Evolutionary conservation across 352 stramenopile species (phyloP), one percentile per base, ranked within the genome.

Genomic region (Pythium oligandrum): DNA sequence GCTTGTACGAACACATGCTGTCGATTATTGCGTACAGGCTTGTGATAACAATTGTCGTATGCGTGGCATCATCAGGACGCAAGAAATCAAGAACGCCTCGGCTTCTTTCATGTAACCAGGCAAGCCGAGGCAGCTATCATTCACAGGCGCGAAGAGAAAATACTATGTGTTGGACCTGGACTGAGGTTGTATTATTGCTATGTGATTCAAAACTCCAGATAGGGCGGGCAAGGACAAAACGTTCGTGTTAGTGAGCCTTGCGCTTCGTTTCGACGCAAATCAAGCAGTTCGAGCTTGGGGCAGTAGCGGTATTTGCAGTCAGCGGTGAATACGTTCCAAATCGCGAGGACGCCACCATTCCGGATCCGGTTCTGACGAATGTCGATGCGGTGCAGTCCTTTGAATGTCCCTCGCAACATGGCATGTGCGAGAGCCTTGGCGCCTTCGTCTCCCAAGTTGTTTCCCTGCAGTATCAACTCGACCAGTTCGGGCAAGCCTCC

Each of bases 281-380:
- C 75, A 26, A 88, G 61, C 4, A 75, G 64, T 35, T 90, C 61
- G 2, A 90, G 64, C 43, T 83, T 86, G 0, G 75, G 79, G 37
- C 75, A 85, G 44, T 73, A 83, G 9, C 66, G 64, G 32, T 57
- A 51, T 40, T 83, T 70, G 33, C 70, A 76, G 4, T 81, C 61
- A 6, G 73, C 59, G 8, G 73, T 85, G 57, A 87, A 87, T 30
- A 82, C 77, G 44, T 86, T 87, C 71, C 77, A 90, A 11, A 90
- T 74, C 43, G 75, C 75, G 4, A 71, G 64, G 2, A 75, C 49
- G 1, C 79, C 79, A 12, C 76, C 71, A 44, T 86, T 86, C 9
- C 71, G 77, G 49, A 88, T 87, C 6, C 61, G 53, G 56, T 88
- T 90, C 46, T 87, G 77, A 1, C 77, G 75, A 12, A 87, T 54